Percentiles rank a stretch among this genome's conserved stretches.
Evolutionary conservation across 768 basidiomycete genomes (phyloP).

Genomic region (Leccinum rimulosum): DNA sequence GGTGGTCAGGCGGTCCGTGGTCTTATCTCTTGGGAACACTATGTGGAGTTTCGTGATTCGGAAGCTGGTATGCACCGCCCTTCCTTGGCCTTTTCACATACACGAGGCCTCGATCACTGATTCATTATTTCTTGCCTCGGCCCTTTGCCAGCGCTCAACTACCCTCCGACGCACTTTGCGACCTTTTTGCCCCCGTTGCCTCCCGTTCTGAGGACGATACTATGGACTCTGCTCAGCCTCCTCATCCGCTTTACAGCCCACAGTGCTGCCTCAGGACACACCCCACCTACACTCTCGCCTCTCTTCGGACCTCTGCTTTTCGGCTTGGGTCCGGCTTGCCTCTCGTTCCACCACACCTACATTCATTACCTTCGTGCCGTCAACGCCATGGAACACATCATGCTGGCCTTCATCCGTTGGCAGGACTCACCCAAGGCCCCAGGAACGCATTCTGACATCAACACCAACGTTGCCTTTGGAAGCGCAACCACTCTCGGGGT

Average conservation of each 20-base stretch:
- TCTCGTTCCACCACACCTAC: constrained; percentile 58
- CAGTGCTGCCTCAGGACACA: constrained; percentile 82
- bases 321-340: constrained; percentile 59
- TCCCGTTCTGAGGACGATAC: constrained; percentile 53
- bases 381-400: constrained; percentile 87
- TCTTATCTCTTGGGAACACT: constrained; percentile 80
- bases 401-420: constrained; percentile 88
- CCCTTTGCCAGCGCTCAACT: constrained; percentile 46
- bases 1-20: constrained; percentile 77
- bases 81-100: constrained; percentile 19
- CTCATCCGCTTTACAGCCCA: constrained; percentile 81
- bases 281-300: constrained; percentile 84
- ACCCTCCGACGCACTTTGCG: constrained; percentile 70
- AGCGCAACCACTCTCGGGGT: constrained; percentile 63
- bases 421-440: constrained; percentile 55
- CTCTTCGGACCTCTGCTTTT: constrained; percentile 90
- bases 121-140: constrained; percentile 18
- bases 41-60: constrained; percentile 74
- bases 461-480: constrained; percentile 37
- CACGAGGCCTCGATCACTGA: constrained; percentile 22
- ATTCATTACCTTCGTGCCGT: constrained; percentile 74
- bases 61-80: constrained; percentile 67
- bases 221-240: constrained; percentile 74
- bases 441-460: constrained; percentile 26
- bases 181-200: constrained; percentile 58